Evolutionary conservation across 1,139 yeast species (phyloP).

Genomic region (Candida gigantensis): DNA sequence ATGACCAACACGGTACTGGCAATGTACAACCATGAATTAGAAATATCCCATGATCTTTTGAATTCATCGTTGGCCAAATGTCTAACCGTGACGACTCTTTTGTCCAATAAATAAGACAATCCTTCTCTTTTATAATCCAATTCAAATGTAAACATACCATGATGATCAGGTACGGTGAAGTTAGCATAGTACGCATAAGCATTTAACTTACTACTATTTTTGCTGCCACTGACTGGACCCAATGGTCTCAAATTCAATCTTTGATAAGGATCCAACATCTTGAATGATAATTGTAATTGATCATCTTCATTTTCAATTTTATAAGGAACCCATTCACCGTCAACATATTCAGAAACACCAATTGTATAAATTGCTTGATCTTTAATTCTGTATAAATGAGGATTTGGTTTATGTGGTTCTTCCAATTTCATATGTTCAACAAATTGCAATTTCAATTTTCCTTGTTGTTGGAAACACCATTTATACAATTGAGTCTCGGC

Average conservation of each 20-base stretch:
- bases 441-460: conserved; percentile 59
- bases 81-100: conserved; percentile 77
- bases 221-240: conserved; percentile 42
- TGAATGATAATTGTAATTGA: conserved; percentile 79
- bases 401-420: conserved; percentile 39
- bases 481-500: conserved; percentile 50
- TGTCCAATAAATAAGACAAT: conserved; percentile 62
- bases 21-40: conserved; percentile 91
- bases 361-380: conserved; percentile 68
- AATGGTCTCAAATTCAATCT: conserved; percentile 59
- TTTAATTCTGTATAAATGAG: conserved; percentile 64
- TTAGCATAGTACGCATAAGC: conserved; percentile 35
- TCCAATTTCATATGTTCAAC: conserved; percentile 55
- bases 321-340: conserved; percentile 72
- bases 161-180: conserved; percentile 89
- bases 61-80: conserved; percentile 96
- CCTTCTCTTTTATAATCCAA: conserved; percentile 85
- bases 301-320: conserved; percentile 41
- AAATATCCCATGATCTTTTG: conserved; percentile 88
- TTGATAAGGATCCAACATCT: conserved; percentile 94
- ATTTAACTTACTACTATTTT: conserved; percentile 35
- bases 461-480: conserved; percentile 78
- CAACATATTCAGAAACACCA: conserved; percentile 64
- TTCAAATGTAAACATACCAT: conserved; percentile 91
- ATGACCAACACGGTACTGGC: conserved; percentile 71